phyloP scores from a whole-genome alignment of 176 grass and related monocot genomes.

The Raddia distichophylla region DNA sequence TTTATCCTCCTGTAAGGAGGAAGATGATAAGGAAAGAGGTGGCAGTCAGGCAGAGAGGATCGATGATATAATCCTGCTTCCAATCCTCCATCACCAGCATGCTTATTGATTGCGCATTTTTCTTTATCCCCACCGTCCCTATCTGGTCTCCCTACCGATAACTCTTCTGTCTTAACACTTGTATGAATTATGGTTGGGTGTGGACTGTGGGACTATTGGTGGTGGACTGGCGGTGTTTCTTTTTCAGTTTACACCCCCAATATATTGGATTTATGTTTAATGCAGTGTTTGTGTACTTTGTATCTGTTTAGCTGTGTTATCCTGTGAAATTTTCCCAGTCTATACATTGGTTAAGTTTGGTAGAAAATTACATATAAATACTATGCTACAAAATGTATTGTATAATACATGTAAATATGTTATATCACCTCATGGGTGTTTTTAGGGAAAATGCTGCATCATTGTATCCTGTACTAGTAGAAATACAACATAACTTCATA shows the following conservation, averaged over 20 bases:
- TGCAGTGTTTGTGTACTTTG: neutral
- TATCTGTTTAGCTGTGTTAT: constrained; percentile 13
- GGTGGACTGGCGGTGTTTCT: neutral
- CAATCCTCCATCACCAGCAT: neutral
- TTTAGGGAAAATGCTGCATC: constrained; percentile 8
- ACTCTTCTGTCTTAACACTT: neutral
- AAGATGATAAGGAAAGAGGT: neutral
- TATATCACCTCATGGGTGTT: neutral
- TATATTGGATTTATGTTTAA: neutral
- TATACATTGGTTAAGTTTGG: constrained; percentile 30
- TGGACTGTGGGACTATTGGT: neutral
- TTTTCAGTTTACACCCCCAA: neutral
- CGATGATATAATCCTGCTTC: neutral
- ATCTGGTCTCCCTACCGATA: neutral
- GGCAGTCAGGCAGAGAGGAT: neutral
- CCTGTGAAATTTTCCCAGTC: neutral
- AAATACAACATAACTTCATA: neutral
- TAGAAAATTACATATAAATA: constrained; percentile 8
- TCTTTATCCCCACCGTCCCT: no score
- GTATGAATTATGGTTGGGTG: neutral
- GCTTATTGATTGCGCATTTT: no score
- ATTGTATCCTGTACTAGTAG: neutral
- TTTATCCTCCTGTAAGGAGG: neutral
- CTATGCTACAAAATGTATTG: neutral
- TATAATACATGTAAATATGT: constrained; percentile 13